Evolutionary conservation across 108 stramenopile species (phyloP).

Genomic region (Nannochloropsis salina): DNA sequence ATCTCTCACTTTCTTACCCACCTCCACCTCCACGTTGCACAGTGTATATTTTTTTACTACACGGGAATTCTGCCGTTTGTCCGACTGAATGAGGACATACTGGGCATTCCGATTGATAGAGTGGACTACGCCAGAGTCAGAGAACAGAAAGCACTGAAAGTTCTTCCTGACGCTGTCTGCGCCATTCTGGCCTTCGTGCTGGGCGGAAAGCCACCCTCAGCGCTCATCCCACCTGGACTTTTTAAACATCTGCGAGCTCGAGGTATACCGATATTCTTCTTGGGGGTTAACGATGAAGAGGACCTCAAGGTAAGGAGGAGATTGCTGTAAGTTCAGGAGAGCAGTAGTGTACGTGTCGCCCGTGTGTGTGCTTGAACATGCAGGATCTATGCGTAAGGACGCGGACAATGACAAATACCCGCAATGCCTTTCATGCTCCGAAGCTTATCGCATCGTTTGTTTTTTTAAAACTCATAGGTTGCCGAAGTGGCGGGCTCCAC

Average conservation of each 20-base stretch:
- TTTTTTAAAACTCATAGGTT: background rate
- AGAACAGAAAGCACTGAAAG: constrained; percentile 21
- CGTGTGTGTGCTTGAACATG: too few species aligned
- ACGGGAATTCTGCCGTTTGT: constrained; percentile 39
- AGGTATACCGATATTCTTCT: constrained; percentile 33
- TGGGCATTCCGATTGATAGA: constrained; percentile 30
- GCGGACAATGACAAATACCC: too few species aligned
- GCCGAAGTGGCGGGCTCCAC: constrained; percentile 11
- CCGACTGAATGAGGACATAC: constrained; percentile 27
- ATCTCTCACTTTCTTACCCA: background rate
- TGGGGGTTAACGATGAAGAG: constrained; percentile 33
- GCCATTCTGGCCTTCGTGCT: constrained; percentile 21
- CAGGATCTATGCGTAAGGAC: too few species aligned
- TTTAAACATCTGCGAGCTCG: constrained; percentile 36
- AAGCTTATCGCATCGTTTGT: too few species aligned
- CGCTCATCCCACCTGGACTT: constrained; percentile 26
- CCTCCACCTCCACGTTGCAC: background rate
- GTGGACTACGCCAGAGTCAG: constrained; percentile 13
- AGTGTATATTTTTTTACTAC: constrained; percentile 27
- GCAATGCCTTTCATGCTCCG: too few species aligned
- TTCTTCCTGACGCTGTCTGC: constrained; percentile 22
- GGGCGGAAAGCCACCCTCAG: constrained; percentile 21
- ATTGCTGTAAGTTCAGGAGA: too few species aligned
- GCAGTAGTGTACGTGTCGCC: too few species aligned
- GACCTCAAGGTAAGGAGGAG: background rate